Evolutionary conservation across 208 protist species (phyloP), one percentile per base, ranked within the genome.

Genomic region (Polymyxa betae): DNA sequence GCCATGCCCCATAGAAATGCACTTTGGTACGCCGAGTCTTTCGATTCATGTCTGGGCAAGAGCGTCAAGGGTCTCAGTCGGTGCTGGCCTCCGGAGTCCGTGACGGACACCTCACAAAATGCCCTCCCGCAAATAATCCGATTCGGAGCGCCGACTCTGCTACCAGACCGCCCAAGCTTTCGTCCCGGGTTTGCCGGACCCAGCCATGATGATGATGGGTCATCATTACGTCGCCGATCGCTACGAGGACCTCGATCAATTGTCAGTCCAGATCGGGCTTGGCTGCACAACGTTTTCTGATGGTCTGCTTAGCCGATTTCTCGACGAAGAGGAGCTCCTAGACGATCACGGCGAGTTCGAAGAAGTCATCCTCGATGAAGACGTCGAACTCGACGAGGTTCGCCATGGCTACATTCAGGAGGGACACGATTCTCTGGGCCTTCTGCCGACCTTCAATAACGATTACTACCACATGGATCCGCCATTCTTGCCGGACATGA

Each of bases 111-210:
- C n/a, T n/a, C n/a, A n/a, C n/a, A n/a, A n/a, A n/a, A n/a, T n/a
- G n/a, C n/a, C n/a, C n/a, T n/a, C n/a, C n/a, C n/a, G n/a, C n/a
- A n/a, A n/a, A n/a, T n/a, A n/a, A n/a, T n/a, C n/a, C n/a, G n/a
- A n/a, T n/a, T n/a, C n/a, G n/a, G n/a, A n/a, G n/a, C n/a, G n/a
- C n/a, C n/a, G n/a, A n/a, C n/a, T n/a, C n/a, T n/a, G n/a, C n/a
- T n/a, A n/a, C n/a, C n/a, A n/a, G n/a, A n/a, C n/a, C n/a, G n/a
- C n/a, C n/a, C n/a, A n/a, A n/a, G n/a, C n/a, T n/a, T n/a, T n/a
- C n/a, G n/a, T n/a, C n/a, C n/a, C n/a, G n/a, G n/a, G n/a, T n/a
- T 66, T 66, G 54, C 29, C 54, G 54, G 54, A 66, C 54, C 54
- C 16, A 66, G 54, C 54, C 54, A 66, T 66, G 54, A 16, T 66